Conservation (phyloP, 2,329 filamentous ascomycete genomes). For the Didymella arachidicola region DNA sequence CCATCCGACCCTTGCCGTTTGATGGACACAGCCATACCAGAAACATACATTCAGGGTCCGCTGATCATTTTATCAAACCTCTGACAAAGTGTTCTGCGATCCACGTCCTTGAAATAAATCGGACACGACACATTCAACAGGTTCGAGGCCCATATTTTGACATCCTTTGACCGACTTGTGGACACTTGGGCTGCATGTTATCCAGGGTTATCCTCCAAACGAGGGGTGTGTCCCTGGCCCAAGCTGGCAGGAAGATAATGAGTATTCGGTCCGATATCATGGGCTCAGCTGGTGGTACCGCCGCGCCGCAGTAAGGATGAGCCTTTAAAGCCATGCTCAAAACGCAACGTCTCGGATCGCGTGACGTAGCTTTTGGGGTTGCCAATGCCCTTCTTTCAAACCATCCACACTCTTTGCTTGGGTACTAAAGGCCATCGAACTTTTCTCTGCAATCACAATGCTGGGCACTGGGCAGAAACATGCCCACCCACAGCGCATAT, state of each 20-base stretch:
- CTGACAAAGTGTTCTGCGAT: slow-evolving; percentile 26
- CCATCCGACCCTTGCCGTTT: slow-evolving; percentile 20
- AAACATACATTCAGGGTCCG: slow-evolving; percentile 22
- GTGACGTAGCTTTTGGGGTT: slow-evolving; percentile 37
- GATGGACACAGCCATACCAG: slow-evolving; percentile 21
- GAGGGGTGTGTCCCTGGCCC: slow-evolving; percentile 34
- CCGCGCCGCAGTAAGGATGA: slow-evolving; percentile 35
- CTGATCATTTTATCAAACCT: slow-evolving; percentile 25
- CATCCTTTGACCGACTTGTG: slow-evolving; percentile 29
- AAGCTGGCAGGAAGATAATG: slow-evolving; percentile 39
- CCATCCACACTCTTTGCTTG: background rate
- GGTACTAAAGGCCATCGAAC: slow-evolving; percentile 13
- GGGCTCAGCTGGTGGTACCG: slow-evolving; percentile 35
- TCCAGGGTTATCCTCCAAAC: slow-evolving; percentile 23
- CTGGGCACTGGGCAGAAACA: slow-evolving; percentile 26
- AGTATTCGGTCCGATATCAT: slow-evolving; percentile 44
- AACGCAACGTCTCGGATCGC: slow-evolving; percentile 19
- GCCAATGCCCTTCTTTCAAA: slow-evolving; percentile 12
- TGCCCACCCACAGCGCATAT: slow-evolving; percentile 26
- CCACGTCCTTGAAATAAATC: slow-evolving; percentile 19
- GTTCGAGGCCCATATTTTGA: slow-evolving; percentile 39
- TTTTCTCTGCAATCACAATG: slow-evolving; percentile 7
- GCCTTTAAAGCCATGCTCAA: slow-evolving; percentile 23
- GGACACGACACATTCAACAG: slow-evolving; percentile 25
- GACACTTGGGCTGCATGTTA: slow-evolving; percentile 32